Base-by-base conservation (phyloP, 2,329 filamentous ascomycete species). In the Zasmidium citrigriseum region DNA sequence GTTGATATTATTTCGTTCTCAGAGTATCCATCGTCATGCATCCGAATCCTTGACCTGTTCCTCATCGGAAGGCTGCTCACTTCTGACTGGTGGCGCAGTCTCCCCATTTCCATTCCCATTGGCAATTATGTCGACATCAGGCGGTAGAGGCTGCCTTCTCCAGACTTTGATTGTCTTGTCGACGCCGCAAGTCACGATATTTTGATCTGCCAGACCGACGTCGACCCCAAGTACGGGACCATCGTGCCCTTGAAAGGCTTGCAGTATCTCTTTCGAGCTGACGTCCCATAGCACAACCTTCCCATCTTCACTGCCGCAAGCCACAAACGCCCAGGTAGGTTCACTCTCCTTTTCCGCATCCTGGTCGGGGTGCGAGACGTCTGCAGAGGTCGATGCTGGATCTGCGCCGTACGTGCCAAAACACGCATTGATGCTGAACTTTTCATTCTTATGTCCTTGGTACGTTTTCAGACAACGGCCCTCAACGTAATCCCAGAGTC, bases 381-480 rank as follows among this genome's bases (percentile, higher is more conserved):
- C 55, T 22, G 46, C 53, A 27, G 22, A 27, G 14, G 14, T 11
- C 50, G 29, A 20, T 11, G 29, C 55, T 3, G 27, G 4, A 23
- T 59, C 54, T 76, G 68, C 54, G 0, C 80, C 79, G 62, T 89
- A 88, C 1, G 85, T 82, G 12, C 91, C 93, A 70, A 98, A 97
- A 44, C 88, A 88, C 3, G 92, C 91, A 2, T 86, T 86, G n/a
- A 98, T 82, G 64, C 91, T 93, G 75, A 89, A 98, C 61, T 88
- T 88, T 55, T 86, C 82, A 73, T 99, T 99, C 55, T 80, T 78
- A 70, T 98, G 95, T 0, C 95, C 95, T 73, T 97, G 92, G 75
- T 98, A 99, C 14, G 95, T 99, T 81, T 99, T 99, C 69, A 96
- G 89, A 67, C 95, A 95, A 24, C 87, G 86, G 7, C 93, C 93